Percentiles rank a stretch among this genome's conserved stretches.
Conservation (phyloP, 495 filamentous ascomycete genomes). For the Aspergillus leporis region DNA sequence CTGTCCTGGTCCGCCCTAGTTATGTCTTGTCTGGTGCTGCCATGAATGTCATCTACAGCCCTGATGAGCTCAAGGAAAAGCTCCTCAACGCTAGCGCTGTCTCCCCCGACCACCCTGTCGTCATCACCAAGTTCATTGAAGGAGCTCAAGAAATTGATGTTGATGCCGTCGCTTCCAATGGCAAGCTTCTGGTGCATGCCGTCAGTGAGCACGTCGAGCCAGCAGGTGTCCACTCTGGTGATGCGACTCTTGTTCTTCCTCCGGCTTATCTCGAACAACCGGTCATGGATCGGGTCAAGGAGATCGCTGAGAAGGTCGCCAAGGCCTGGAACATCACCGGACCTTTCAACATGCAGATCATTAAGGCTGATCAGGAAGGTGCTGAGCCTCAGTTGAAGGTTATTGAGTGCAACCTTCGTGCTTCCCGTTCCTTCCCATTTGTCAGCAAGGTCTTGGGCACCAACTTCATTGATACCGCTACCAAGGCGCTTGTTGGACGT, state of each 20-base stretch:
- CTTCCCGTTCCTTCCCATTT: constrained; percentile 96
- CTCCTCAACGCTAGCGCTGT: constrained; percentile 86
- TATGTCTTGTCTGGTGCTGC: constrained; percentile 97
- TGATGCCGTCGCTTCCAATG: constrained; percentile 87
- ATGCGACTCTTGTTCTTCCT: constrained; percentile 94
- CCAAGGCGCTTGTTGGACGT: constrained; percentile 85
- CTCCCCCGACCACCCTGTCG: constrained; percentile 95
- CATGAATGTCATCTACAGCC: constrained; percentile 96
- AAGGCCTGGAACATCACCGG: constrained; percentile 94
- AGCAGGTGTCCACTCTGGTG: constrained; percentile 96
- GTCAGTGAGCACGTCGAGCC: constrained; percentile 97
- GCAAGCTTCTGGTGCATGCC: constrained; percentile 87
- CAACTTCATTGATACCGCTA: constrained; percentile 97
- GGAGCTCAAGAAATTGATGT: constrained; percentile 97
- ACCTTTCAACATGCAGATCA: constrained; percentile 99
- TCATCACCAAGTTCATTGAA: constrained; percentile 98
- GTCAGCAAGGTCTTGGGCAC: constrained; percentile 93
- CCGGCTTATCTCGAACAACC: constrained; percentile 90
- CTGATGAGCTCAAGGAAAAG: constrained; percentile 87
- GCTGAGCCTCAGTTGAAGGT: constrained; percentile 93
- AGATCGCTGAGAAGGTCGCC: constrained; percentile 93
- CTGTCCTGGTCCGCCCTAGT: constrained; percentile 89
- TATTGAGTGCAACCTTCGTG: constrained; percentile 97
- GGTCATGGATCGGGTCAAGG: constrained; percentile 86
- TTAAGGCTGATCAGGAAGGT: constrained; percentile 92